Percentiles rank a stretch among this genome's conserved stretches.
Conservation (phyloP, 2,329 filamentous ascomycete species). For the Tolypocladium paradoxum region DNA sequence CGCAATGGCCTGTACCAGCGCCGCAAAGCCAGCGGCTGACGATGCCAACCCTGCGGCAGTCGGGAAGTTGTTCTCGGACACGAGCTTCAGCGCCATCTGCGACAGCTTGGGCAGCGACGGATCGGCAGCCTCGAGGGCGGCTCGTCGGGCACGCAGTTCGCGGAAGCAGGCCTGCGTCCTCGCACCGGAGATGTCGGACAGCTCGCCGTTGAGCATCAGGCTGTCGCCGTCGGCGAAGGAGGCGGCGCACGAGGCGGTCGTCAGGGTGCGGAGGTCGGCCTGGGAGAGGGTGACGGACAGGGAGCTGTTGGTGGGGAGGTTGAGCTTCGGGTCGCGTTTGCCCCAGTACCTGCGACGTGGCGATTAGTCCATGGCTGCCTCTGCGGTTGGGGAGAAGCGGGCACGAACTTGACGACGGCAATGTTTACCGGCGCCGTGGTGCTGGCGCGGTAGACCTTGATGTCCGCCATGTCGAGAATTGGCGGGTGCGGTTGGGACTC, state of each 20-base stretch:
- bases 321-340: slow-evolving; percentile 86
- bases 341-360: slow-evolving; percentile 65
- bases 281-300: slow-evolving; percentile 95
- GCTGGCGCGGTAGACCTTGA: slow-evolving; percentile 73
- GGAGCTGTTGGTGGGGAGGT: slow-evolving; percentile 95
- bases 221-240: slow-evolving; percentile 55
- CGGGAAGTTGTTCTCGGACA: slow-evolving; percentile 98
- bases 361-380: not conserved
- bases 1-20: slow-evolving; percentile 74
- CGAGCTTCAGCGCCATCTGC: slow-evolving; percentile 65
- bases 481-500: not conserved
- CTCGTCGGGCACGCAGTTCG: slow-evolving; percentile 68
- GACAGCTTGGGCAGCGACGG: slow-evolving; percentile 74
- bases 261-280: slow-evolving; percentile 85
- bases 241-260: slow-evolving; percentile 82
- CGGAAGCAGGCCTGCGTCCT: slow-evolving; percentile 92
- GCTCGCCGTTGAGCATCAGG: slow-evolving; percentile 73
- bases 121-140: slow-evolving; percentile 61
- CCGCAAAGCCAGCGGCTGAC: slow-evolving; percentile 59
- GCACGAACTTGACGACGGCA: slow-evolving; percentile 78
- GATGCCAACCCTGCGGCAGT: slow-evolving; percentile 83
- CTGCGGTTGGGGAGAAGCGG: not conserved
- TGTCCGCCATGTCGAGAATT: slow-evolving; percentile 31
- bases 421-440: slow-evolving; percentile 98
- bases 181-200: slow-evolving; percentile 76